These are phyloP conservation scores for Lentithecium fluviatile DNA, from an alignment of 495 filamentous ascomycete species.

Conservation along the genomic window DNA sequence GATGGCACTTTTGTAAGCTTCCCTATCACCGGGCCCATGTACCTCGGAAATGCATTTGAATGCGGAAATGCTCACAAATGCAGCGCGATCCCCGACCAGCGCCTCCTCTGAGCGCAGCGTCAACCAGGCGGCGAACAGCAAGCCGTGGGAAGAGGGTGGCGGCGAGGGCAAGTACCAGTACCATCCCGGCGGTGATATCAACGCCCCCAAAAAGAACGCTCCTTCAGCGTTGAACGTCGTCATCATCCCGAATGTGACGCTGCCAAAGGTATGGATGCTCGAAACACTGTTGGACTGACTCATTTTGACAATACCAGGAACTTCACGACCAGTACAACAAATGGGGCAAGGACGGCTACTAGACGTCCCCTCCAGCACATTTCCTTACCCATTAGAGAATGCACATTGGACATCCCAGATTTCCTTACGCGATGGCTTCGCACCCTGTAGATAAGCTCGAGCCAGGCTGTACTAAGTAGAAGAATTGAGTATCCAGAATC, in stretches of 20 bases:
- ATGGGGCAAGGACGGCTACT: constrained; percentile 81
- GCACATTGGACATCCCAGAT: neutral
- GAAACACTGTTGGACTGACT: neutral
- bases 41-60: neutral
- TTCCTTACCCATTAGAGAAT: constrained; percentile 6
- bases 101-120: constrained; percentile 78
- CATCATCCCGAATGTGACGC: constrained; percentile 84
- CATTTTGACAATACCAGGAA: constrained; percentile 51
- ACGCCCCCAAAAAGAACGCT: constrained; percentile 75
- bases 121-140: constrained; percentile 66
- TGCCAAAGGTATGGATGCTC: constrained; percentile 63
- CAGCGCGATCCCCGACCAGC: constrained; percentile 81
- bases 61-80: neutral
- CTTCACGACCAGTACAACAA: constrained; percentile 98
- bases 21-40: neutral
- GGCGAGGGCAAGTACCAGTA: constrained; percentile 79
- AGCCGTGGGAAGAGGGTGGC: constrained; percentile 80
- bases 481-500: neutral
- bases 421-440: constrained; percentile 22
- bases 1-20: constrained; percentile 72
- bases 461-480: neutral
- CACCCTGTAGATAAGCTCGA: constrained; percentile 29
- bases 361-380: constrained; percentile 7
- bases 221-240: constrained; percentile 93
- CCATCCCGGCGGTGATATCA: constrained; percentile 83